These are phyloP conservation scores for Neurospora cerealis DNA, from an alignment of 495 filamentous ascomycete species.

Conservation along the genomic window DNA sequence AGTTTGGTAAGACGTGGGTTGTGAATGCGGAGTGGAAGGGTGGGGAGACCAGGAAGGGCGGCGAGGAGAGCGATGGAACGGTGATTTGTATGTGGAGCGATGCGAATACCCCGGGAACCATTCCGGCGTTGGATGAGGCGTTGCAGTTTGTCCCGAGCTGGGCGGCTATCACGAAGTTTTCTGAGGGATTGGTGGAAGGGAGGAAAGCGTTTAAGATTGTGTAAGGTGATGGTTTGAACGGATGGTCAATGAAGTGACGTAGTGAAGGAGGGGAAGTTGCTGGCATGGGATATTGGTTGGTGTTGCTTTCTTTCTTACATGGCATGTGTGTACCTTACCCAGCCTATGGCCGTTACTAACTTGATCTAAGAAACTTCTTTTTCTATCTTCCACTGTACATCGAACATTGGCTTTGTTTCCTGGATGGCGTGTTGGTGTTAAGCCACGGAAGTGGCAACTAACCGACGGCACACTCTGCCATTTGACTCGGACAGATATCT, in stretches of 20 bases:
- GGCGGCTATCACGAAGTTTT: conserved; percentile 63
- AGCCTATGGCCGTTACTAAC: not conserved
- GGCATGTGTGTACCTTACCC: not conserved
- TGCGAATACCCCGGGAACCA: conserved; percentile 55
- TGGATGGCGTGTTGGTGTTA: not conserved
- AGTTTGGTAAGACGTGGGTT: conserved; percentile 64
- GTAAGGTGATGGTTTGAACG: not conserved
- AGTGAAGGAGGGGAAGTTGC: not conserved
- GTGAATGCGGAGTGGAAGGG: conserved; percentile 64
- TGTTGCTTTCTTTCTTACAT: not conserved
- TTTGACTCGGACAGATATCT: not conserved
- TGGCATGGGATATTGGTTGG: not conserved
- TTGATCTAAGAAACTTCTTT: not conserved
- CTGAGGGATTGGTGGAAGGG: conserved; percentile 77
- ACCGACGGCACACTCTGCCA: not conserved
- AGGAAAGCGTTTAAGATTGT: conserved; percentile 29
- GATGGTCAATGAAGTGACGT: not conserved
- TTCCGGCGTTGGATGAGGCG: conserved; percentile 82
- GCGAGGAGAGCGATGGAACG: conserved; percentile 48
- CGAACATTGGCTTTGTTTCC: not conserved
- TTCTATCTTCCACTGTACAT: not conserved
- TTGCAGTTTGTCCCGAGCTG: conserved; percentile 65
- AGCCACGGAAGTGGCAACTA: not conserved
- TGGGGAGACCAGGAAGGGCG: conserved; percentile 7
- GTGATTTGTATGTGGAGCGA: conserved; percentile 87